phyloP scores from a whole-genome alignment of 495 filamentous ascomycete species.

The Chlorociboria aeruginascens region DNA sequence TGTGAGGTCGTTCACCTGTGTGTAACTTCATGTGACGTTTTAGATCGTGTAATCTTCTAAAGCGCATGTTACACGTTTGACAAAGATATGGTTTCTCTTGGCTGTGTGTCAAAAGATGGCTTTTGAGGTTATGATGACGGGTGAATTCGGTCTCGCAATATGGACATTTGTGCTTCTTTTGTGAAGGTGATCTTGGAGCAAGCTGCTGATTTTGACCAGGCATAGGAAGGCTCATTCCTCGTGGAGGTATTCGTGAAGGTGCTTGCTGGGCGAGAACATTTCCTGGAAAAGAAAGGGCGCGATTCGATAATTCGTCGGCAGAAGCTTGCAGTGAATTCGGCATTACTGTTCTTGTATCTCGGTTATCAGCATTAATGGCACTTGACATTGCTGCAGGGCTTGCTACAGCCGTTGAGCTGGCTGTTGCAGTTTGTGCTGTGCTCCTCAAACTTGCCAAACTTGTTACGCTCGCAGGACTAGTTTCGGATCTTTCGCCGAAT shows the following conservation, averaged over 20 bases:
- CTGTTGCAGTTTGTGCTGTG: constrained; percentile 33
- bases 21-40: constrained; percentile 95
- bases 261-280: constrained; percentile 15
- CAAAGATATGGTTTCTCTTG: constrained; percentile 97
- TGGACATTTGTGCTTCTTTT: constrained; percentile 89
- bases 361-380: constrained; percentile 15
- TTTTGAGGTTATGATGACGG: constrained; percentile 97
- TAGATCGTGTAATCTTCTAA: constrained; percentile 85
- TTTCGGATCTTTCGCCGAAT: constrained; percentile 25
- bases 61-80: constrained; percentile 76
- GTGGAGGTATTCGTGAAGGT: constrained; percentile 32
- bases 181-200: constrained; percentile 56
- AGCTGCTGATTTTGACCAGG: constrained; percentile 44
- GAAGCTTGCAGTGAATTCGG: constrained; percentile 21
- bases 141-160: constrained; percentile 97
- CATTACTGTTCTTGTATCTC: constrained; percentile 7
- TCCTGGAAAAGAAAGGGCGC: constrained; percentile 21
- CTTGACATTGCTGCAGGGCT: constrained; percentile 19
- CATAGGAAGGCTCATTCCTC: constrained; percentile 68
- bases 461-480: constrained; percentile 30
- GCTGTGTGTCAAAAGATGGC: constrained; percentile 92
- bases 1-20: constrained; percentile 90
- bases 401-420: constrained; percentile 21
- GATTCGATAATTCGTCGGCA: constrained; percentile 24
- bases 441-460: constrained; percentile 28